These are phyloP conservation scores for Leccinellum luteum DNA, from an alignment of 768 basidiomycete genomes.

Conservation along the genomic window DNA sequence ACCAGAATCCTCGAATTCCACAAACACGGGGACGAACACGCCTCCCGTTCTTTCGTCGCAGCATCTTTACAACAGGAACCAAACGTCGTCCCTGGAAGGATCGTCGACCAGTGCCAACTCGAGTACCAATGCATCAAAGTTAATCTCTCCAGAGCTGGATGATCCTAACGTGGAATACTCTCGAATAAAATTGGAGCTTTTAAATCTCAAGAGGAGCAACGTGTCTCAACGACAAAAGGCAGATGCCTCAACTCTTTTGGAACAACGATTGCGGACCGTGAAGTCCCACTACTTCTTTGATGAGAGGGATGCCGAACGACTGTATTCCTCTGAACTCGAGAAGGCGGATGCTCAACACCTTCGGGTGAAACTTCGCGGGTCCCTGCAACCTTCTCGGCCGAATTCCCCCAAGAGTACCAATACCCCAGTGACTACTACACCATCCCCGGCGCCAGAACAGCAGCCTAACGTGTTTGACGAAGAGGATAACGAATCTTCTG, in stretches of 20 bases:
- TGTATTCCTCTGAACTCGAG: conserved; percentile 53
- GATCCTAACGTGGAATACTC: conserved; percentile 66
- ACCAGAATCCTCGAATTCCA: conserved; percentile 3
- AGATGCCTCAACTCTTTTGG: conserved; percentile 39
- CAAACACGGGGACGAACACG: conserved; percentile 40
- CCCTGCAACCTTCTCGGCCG: neutral
- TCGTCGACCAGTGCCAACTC: conserved; percentile 5
- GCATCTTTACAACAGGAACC: neutral
- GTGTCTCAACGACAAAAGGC: conserved; percentile 23
- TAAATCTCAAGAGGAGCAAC: conserved; percentile 41
- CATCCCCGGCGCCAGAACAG: neutral
- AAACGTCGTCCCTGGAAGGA: neutral
- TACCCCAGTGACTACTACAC: neutral
- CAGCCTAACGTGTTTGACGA: conserved; percentile 52
- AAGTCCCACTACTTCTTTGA: conserved; percentile 71
- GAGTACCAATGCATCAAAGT: conserved; percentile 25
- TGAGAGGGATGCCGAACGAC: conserved; percentile 57
- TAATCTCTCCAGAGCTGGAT: conserved; percentile 38
- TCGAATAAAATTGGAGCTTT: conserved; percentile 55
- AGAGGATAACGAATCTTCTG: conserved; percentile 46
- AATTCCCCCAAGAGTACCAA: neutral
- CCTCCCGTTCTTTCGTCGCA: conserved; percentile 38
- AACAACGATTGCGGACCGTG: conserved; percentile 43
- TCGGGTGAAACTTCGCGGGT: conserved; percentile 40
- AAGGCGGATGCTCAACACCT: conserved; percentile 46